A percentile compares a stretch with the other conserved stretches of the same genome.
Evolutionary conservation across 2,329 filamentous ascomycete genomes (phyloP).

Genomic region (Fusarium luffae): DNA sequence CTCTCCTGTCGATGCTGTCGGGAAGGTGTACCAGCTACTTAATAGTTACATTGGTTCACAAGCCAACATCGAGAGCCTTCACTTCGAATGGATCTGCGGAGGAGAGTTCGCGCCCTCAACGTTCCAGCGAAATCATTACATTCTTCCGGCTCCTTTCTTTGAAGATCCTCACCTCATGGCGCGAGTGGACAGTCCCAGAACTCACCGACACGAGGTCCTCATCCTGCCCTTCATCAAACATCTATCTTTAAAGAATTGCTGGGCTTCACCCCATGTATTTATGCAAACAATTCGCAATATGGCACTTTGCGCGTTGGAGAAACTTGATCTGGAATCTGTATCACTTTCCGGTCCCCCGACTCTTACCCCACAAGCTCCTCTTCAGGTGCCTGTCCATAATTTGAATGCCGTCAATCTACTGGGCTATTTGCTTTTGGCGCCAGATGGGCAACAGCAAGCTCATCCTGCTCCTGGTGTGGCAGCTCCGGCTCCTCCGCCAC

Average conservation of each 20-base stretch:
- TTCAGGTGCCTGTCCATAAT: constrained; percentile 33
- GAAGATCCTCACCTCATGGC: constrained; percentile 49
- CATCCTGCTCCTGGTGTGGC: neutral
- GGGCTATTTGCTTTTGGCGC: constrained; percentile 22
- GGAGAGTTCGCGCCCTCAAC: constrained; percentile 73
- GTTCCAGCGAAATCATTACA: constrained; percentile 68
- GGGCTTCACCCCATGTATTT: constrained; percentile 70
- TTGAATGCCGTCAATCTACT: constrained; percentile 26
- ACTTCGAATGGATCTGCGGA: constrained; percentile 74
- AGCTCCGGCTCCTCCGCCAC: neutral
- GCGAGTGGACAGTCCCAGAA: constrained; percentile 45
- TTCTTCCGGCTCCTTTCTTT: constrained; percentile 71
- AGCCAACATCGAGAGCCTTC: constrained; percentile 65
- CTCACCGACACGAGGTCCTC: constrained; percentile 55
- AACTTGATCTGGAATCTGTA: constrained; percentile 70
- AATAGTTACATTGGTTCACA: constrained; percentile 59
- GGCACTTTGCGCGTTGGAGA: constrained; percentile 59
- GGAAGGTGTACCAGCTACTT: constrained; percentile 64
- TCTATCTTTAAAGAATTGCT: constrained; percentile 75
- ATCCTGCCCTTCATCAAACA: constrained; percentile 66
- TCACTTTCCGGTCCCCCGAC: constrained; percentile 66
- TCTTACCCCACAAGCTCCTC: constrained; percentile 39
- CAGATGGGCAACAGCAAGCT: constrained; percentile 6
- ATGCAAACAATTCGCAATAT: constrained; percentile 62
- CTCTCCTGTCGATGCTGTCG: constrained; percentile 62